Evolutionary conservation across 306 rosid genomes (phyloP), one percentile per base, ranked within the genome.

Genomic region (Phaseolus lunatus): DNA sequence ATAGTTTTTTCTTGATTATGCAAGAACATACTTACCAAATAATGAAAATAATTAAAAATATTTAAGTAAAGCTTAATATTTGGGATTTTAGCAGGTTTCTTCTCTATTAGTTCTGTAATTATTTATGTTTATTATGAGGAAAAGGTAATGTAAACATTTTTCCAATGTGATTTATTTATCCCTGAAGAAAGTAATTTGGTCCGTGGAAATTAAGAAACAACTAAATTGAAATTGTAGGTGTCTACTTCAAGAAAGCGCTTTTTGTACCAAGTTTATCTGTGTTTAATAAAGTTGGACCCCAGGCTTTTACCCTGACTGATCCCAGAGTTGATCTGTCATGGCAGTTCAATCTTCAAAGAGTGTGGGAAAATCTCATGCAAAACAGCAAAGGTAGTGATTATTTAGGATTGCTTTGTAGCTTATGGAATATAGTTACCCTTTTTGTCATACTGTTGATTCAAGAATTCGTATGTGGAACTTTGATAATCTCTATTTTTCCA

Each of bases 211-310:
- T 20, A 69, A 14, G 54, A 15, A 54, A 67, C 29, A 44, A 26
- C 47, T 70, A 37, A 67, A 54, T 75, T 83, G 76, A 79, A 68
- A 72, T 71, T 78, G 68, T 77, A 96, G 99, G 98, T 84, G 90
- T 96, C 45, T 82, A 85, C 87, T 96, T 96, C 89, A 89, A 88
- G 90, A 92, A 88, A 82, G 99, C 98, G 0, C 91, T 96, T 22
- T 93, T 96, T 77, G 93, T 91, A 77, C 98, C 99, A 68, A 92
- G 92, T 83, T 78, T 80, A 57, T 89, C 97, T 10, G 82, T 88
- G 73, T 88, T 81, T 62, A 50, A 85, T 87, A 92, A 91, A 86
- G 99, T 92, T 44, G 98, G 99, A 67, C 83, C 91, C 31, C 94
- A 89, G 77, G 79, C 86, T 73, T 76, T 70, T 78, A 56, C 87